Evolutionary conservation across 139 green algal genomes (phyloP), one percentile per base, ranked within the genome.

Genomic region (Yamagishiella unicocca): DNA sequence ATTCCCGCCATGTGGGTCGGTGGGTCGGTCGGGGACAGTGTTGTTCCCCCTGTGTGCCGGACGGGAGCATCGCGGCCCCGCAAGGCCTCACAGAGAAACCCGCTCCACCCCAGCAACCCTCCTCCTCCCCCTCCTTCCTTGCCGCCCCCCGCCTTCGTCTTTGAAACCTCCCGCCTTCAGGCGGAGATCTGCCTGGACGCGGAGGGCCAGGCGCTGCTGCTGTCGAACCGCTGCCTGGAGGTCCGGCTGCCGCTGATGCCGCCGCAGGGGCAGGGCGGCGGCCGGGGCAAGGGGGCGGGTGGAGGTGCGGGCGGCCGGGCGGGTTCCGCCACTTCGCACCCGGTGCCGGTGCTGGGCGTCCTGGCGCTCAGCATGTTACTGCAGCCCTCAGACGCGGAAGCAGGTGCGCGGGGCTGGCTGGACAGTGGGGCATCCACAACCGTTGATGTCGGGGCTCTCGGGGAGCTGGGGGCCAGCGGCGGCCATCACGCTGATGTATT

Each of bases 201-300:
- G 21, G 31, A 38, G 14, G 81, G 81, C 35, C 81, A 87, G 81
- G 64, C 64, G 81, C 81, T 87, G 81, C 67, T 87, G 81, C 81
- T 87, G 81, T 70, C 66, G 40, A 66, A 66, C 10, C 43, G 66
- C 10, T 67, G 81, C 43, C 43, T 87, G 64, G 45, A 78, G n/a
- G 81, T 87, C 24, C 43, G 81, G 81, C 81, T 87, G 81, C 81
- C 81, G 66, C 81, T 87, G 31, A 43, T 87, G 81, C 31, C 22
- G 45, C 64, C 66, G 29, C 4, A 14, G 80, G 31, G 1, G 37
- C 37, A 55, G 42, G 62, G 35, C 54, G 62, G 43, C 21, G 27
- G 24, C 27, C 10, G 54, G 4, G 35, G 37, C 54, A 70, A 72
- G 76, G 54, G 76, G 76, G 50, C 5, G 75, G 2, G 24, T 3